Conservation (phyloP, 176 grass and related monocot genomes). For the Dendrocalamus sinicus region DNA sequence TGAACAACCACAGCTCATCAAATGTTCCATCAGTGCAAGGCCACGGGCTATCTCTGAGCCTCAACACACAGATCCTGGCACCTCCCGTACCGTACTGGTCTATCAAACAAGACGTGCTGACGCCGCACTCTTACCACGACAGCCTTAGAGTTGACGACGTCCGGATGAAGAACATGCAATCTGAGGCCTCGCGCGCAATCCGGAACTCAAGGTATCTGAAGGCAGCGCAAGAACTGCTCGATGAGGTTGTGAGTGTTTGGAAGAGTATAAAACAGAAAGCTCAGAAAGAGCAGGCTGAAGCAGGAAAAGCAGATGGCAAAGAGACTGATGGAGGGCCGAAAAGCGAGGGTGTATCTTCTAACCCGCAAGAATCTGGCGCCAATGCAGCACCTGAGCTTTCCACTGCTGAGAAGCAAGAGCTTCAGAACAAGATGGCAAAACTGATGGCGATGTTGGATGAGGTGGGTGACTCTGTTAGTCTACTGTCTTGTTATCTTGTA, state of each 20-base stretch:
- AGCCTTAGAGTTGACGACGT: conserved; percentile 56
- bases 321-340: conserved; percentile 65
- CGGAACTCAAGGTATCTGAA: conserved; percentile 87
- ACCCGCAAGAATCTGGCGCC: conserved; percentile 60
- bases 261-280: conserved; percentile 80
- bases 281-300: conserved; percentile 60
- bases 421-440: conserved; percentile 95
- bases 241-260: conserved; percentile 89
- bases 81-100: conserved; percentile 84
- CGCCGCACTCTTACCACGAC: conserved; percentile 62
- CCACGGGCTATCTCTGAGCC: conserved; percentile 82
- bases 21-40: conserved; percentile 53
- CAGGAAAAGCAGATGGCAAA: conserved; percentile 56
- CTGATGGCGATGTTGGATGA: conserved; percentile 95
- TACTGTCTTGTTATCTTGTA: neutral
- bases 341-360: conserved; percentile 60
- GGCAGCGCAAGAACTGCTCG: conserved; percentile 81
- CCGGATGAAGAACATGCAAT: conserved; percentile 63
- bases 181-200: conserved; percentile 57
- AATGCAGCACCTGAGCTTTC: conserved; percentile 66
- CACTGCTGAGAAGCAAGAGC: conserved; percentile 92
- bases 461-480: conserved; percentile 50
- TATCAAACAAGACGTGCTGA: conserved; percentile 58
- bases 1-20: conserved; percentile 56
- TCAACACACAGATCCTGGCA: conserved; percentile 70